Evolutionary conservation across 2,329 filamentous ascomycete genomes (phyloP).

Genomic region (Penicillium sp.): DNA sequence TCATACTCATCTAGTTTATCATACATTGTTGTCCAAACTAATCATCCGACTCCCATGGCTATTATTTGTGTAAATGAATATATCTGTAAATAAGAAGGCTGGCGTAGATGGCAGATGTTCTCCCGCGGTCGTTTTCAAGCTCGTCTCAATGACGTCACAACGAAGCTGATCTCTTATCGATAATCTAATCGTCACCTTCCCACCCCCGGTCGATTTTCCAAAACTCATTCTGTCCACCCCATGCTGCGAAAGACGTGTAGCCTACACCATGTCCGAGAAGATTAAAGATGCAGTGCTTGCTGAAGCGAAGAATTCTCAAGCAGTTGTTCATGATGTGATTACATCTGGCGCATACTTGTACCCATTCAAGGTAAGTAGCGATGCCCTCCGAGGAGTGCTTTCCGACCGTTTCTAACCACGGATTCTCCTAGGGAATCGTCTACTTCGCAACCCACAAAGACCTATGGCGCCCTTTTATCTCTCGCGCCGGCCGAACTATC

Average conservation of each 20-base stretch:
- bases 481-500: slow-evolving; percentile 54
- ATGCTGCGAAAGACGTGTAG: background rate
- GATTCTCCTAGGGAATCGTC: slow-evolving; percentile 46
- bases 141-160: background rate
- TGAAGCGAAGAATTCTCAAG: slow-evolving; percentile 60
- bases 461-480: slow-evolving; percentile 52
- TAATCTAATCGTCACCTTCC: background rate
- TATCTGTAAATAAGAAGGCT: too few species aligned
- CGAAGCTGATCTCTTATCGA: background rate
- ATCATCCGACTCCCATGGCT: too few species aligned
- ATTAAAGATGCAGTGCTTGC: slow-evolving; percentile 54
- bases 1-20: background rate
- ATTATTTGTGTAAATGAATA: too few species aligned
- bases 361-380: slow-evolving; percentile 56
- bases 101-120: too few species aligned
- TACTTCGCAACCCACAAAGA: slow-evolving; percentile 52
- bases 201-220: background rate
- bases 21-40: background rate
- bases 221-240: background rate
- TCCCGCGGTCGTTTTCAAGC: background rate
- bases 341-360: slow-evolving; percentile 75
- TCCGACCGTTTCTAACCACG: background rate
- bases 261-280: slow-evolving; percentile 37
- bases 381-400: background rate
- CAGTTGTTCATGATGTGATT: slow-evolving; percentile 58